These are phyloP conservation scores for Schwanniomyces polymorphus DNA, from an alignment of 805 yeast species.

Conservation along the genomic window DNA sequence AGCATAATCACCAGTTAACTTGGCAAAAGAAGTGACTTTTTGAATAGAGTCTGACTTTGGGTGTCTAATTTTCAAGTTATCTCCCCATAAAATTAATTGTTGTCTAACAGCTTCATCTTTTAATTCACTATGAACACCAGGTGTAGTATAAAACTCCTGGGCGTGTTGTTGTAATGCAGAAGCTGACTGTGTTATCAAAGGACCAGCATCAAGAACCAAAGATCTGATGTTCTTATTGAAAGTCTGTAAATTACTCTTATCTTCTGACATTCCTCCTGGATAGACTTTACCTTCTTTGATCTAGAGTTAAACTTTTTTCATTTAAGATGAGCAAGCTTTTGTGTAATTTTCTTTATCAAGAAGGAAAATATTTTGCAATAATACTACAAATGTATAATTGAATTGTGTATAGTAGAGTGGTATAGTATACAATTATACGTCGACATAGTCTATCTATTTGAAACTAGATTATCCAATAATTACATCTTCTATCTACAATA, in stretches of 20 bases:
- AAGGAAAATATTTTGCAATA: no score
- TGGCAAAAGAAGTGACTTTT: conserved; percentile 73
- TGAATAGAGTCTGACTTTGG: conserved; percentile 67
- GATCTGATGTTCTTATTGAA: conserved; percentile 43
- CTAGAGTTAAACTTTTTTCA: neutral
- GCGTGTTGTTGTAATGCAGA: conserved; percentile 73
- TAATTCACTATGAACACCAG: conserved; percentile 86
- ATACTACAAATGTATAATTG: no score
- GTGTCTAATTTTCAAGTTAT: conserved; percentile 66
- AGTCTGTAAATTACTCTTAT: neutral
- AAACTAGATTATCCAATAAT: no score
- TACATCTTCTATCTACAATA: no score
- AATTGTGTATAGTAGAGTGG: no score
- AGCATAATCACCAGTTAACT: conserved; percentile 84
- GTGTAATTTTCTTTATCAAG: neutral
- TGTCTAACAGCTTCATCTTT: conserved; percentile 82
- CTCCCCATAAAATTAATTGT: conserved; percentile 81
- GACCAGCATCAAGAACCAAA: conserved; percentile 91
- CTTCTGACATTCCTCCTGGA: neutral
- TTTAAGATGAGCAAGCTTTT: neutral
- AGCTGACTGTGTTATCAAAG: conserved; percentile 83
- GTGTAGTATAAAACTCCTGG: conserved; percentile 76
- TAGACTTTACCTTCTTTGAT: neutral
- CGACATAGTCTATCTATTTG: no score
- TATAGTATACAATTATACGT: no score